These are phyloP conservation scores for Fomitopsis palustris DNA, from an alignment of 1,284 basidiomycete species.

Conservation along the genomic window DNA sequence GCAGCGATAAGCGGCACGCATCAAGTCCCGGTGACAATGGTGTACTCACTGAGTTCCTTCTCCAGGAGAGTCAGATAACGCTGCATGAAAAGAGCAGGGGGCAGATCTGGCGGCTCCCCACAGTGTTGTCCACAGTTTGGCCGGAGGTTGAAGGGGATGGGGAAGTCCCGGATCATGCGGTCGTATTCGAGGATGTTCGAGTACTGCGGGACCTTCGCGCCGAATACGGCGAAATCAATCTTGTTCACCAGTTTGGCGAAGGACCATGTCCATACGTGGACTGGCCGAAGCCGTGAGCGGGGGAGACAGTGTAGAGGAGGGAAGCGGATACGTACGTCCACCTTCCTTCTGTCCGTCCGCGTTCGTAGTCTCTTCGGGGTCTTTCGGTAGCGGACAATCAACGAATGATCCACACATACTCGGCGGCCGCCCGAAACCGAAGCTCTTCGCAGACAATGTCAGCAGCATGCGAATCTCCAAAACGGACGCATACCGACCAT, in stretches of 20 bases:
- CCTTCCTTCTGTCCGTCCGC: conserved; percentile 38
- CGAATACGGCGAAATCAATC: conserved; percentile 52
- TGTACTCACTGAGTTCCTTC: conserved; percentile 55
- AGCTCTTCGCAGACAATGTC: conserved; percentile 41
- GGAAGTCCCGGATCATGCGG: conserved; percentile 41
- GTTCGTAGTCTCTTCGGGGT: conserved; percentile 35
- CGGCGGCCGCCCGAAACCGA: conserved; percentile 59
- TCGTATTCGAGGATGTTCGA: conserved; percentile 41
- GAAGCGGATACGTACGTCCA: conserved; percentile 40
- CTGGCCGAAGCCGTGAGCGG: conserved; percentile 27
- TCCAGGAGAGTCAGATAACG: conserved; percentile 44
- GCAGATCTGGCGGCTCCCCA: conserved; percentile 18
- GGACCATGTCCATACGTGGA: conserved; percentile 52
- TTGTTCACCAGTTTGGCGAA: conserved; percentile 50
- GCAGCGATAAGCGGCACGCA: background rate
- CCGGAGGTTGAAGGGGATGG: conserved; percentile 46
- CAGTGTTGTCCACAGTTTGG: conserved; percentile 26
- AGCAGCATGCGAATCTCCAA: background rate
- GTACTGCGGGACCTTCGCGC: conserved; percentile 46
- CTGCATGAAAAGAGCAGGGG: conserved; percentile 32
- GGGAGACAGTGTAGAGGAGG: background rate
- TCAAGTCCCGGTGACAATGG: background rate
- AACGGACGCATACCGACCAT: conserved; percentile 36
- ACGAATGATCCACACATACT: conserved; percentile 49
- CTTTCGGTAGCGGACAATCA: conserved; percentile 52